A percentile compares a stretch with the other conserved stretches of the same genome.
Evolutionary conservation across 1,139 yeast genomes (phyloP).

Genomic region (Scheffersomyces insectosa): DNA sequence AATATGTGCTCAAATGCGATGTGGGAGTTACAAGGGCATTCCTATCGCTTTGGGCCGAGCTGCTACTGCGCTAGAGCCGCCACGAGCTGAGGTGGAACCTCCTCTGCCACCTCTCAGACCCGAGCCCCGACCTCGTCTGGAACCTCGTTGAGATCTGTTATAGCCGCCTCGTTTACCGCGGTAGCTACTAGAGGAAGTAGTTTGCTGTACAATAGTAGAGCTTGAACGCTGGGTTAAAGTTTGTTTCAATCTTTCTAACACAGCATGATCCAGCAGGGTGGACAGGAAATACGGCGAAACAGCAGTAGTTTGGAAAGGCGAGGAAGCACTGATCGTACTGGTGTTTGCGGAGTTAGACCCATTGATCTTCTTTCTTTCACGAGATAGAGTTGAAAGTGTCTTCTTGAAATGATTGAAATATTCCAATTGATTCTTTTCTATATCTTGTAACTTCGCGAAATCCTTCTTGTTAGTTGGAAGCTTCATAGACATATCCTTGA

Average conservation of each 20-base stretch:
- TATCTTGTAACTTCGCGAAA: conserved; percentile 43
- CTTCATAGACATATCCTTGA: conserved; percentile 55
- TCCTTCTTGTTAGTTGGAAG: conserved; percentile 58
- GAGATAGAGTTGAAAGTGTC: conserved; percentile 36
- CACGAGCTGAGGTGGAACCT: too few species aligned
- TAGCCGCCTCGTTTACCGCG: too few species aligned
- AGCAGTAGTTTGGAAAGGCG: background rate
- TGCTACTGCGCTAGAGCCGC: background rate
- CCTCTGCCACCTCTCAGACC: too few species aligned
- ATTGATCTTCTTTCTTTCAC: conserved; percentile 25
- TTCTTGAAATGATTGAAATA: conserved; percentile 51
- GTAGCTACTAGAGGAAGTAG: too few species aligned
- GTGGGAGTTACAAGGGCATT: background rate
- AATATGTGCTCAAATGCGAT: too few species aligned
- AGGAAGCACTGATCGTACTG: background rate
- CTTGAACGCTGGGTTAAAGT: conserved; percentile 7
- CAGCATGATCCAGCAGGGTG: conserved; percentile 11
- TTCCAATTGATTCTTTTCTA: conserved; percentile 38
- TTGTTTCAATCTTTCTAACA: conserved; percentile 9
- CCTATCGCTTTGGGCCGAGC: background rate
- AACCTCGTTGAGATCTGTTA: too few species aligned
- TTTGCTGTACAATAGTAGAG: too few species aligned
- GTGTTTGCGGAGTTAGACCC: conserved; percentile 6
- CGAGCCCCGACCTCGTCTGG: too few species aligned
- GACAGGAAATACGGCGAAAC: conserved; percentile 12